Evolutionary conservation across 2,329 filamentous ascomycete species (phyloP).

Genomic region (Exophiala xenobiotica): DNA sequence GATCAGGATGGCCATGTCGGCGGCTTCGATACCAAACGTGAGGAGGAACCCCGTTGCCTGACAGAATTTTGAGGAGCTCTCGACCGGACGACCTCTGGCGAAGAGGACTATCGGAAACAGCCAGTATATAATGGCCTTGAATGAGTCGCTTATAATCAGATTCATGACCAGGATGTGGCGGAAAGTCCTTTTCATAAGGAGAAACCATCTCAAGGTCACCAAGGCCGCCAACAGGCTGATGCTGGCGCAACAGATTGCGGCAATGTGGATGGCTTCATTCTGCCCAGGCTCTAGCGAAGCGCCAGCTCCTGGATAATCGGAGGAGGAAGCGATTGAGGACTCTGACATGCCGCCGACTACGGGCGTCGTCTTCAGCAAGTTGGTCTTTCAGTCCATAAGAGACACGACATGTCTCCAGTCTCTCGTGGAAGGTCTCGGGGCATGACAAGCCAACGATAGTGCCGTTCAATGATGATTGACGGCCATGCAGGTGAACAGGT

Average conservation of each 20-base stretch:
- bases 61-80: slow-evolving; percentile 58
- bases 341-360: no score
- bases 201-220: slow-evolving; percentile 68
- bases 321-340: background rate
- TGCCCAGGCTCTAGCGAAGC: slow-evolving; percentile 18
- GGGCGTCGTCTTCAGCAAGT: no score
- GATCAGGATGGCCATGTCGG: slow-evolving; percentile 67
- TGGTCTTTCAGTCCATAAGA: no score
- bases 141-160: slow-evolving; percentile 69
- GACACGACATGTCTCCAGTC: no score
- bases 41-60: slow-evolving; percentile 69
- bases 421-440: no score
- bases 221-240: slow-evolving; percentile 59
- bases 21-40: slow-evolving; percentile 63
- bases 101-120: slow-evolving; percentile 63
- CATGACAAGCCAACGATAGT: no score
- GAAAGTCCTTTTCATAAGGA: slow-evolving; percentile 70
- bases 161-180: slow-evolving; percentile 74
- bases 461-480: no score
- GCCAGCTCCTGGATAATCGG: background rate
- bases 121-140: slow-evolving; percentile 68
- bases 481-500: no score
- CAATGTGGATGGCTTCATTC: slow-evolving; percentile 39
- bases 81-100: slow-evolving; percentile 49
- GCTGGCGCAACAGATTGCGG: slow-evolving; percentile 47